Base-by-base conservation (phyloP, 2,329 filamentous ascomycete species). In the Colletotrichum chlorophyti region DNA sequence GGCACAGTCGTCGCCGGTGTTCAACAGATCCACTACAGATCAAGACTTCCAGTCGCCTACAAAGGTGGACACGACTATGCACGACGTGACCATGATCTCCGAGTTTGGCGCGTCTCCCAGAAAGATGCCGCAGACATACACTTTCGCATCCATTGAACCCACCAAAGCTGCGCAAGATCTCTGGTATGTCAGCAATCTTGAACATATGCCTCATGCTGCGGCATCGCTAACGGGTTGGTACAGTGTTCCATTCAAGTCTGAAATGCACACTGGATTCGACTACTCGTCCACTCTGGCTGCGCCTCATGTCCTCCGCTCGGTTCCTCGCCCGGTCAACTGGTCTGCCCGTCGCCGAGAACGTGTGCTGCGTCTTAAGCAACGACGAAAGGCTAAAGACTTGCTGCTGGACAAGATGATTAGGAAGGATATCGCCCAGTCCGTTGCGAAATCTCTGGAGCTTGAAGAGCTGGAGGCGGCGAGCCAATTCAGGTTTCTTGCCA, bases 391-490 rank as follows among this genome's bases (percentile, higher is more conserved):
- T 5, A 34, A 42, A 23, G 38, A 35, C 12, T n/a, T 58, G 4
- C 17, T 32, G 14, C 15, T 59, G 2, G 51, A 59, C 15, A 59
- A 45, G 35, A 38, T 45, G 8, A 50, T 59, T n/a, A 23, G 19
- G 7, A 34, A 40, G 6, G 19, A 47, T 7, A 38, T 59, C 7
- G 15, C 15, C 0, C 43, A 49, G 19, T 59, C 55, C 5, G 51
- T 55, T 10, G 19, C 31, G 2, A 11, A n/a, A n/a, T n/a, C n/a
- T n/a, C n/a, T n/a, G n/a, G n/a, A n/a, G n/a, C n/a, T 59, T 7
- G 43, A 59, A 15, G 55, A 59, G 12, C 55, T 59, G 12, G 55
- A 59, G 10, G 55, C 55, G 11, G 55, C 51, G 4, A 26, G 37
- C 11, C 37, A 45, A 12, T 59, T 59, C 43, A 37, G 55, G 2